These are phyloP conservation scores for Dioscorea zingiberensis DNA, from an alignment of 106 monocot species.

Conservation along the genomic window DNA sequence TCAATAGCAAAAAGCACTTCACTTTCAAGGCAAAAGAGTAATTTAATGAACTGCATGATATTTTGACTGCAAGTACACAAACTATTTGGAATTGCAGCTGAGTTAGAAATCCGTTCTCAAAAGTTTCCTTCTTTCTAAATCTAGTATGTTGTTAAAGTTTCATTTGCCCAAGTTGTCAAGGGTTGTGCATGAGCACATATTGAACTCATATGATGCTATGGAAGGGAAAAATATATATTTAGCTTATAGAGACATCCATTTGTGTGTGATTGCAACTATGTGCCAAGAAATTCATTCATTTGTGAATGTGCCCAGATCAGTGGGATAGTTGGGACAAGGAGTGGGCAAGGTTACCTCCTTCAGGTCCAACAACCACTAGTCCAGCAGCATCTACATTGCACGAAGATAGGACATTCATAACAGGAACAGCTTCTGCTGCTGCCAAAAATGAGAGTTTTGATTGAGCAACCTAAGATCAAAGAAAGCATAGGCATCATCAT, in stretches of 20 bases:
- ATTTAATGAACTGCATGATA: no score
- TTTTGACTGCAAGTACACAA: no score
- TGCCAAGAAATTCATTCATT: neutral
- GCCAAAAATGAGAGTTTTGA: conserved; percentile 74
- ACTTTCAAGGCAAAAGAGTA: no score
- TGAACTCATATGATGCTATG: no score
- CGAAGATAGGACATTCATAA: conserved; percentile 40
- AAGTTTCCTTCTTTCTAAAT: no score
- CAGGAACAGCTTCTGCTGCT: conserved; percentile 71
- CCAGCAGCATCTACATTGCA: conserved; percentile 35
- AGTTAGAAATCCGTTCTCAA: no score
- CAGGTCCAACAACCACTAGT: conserved; percentile 78
- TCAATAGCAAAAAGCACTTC: no score
- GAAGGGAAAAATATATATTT: neutral
- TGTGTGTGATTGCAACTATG: neutral
- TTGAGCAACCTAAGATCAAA: conserved; percentile 35
- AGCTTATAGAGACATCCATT: neutral
- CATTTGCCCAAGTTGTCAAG: no score
- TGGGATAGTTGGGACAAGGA: no score
- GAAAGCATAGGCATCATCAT: neutral
- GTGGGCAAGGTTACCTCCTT: conserved; percentile 48
- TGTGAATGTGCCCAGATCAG: neutral
- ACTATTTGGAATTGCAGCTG: no score
- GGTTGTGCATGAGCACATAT: no score
- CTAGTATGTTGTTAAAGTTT: no score